Evolutionary conservation across 352 stramenopile species (phyloP).

Genomic region (Peronospora destructor): DNA sequence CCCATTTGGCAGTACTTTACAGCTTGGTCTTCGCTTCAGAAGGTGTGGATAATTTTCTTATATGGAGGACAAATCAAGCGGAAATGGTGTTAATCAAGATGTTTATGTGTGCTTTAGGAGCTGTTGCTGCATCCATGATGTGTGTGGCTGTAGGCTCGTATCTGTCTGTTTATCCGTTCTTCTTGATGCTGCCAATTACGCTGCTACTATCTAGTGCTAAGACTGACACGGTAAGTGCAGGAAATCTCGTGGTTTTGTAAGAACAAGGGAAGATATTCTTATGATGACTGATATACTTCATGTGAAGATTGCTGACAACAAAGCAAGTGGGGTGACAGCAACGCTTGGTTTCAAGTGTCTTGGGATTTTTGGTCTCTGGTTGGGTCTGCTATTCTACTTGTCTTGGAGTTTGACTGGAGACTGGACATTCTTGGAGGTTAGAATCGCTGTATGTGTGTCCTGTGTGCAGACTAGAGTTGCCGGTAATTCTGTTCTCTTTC

Average conservation of each 20-base stretch:
- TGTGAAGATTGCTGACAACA: not conserved
- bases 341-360: slow-evolving; percentile 19
- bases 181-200: slow-evolving; percentile 52
- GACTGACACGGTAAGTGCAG: slow-evolving; percentile 2
- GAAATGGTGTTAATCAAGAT: not conserved
- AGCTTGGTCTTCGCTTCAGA: slow-evolving; percentile 64
- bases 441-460: not conserved
- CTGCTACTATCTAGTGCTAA: slow-evolving; percentile 34
- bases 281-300: not conserved
- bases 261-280: too few species aligned
- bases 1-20: slow-evolving; percentile 56
- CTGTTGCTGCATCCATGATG: slow-evolving; percentile 36
- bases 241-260: not conserved
- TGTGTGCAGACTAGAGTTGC: not conserved
- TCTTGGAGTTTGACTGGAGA: slow-evolving; percentile 45
- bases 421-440: slow-evolving; percentile 65
- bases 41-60: slow-evolving; percentile 18
- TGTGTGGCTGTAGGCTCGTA: slow-evolving; percentile 60
- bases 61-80: too few species aligned
- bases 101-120: slow-evolving; percentile 24
- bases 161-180: slow-evolving; percentile 63
- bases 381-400: slow-evolving; percentile 41
- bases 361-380: slow-evolving; percentile 15
- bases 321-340: not conserved
- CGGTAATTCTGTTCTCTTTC: not conserved